Evolutionary conservation across 2,329 filamentous ascomycete genomes (phyloP), one percentile per base, ranked within the genome.

Genomic region (Trichoderma polysporum): DNA sequence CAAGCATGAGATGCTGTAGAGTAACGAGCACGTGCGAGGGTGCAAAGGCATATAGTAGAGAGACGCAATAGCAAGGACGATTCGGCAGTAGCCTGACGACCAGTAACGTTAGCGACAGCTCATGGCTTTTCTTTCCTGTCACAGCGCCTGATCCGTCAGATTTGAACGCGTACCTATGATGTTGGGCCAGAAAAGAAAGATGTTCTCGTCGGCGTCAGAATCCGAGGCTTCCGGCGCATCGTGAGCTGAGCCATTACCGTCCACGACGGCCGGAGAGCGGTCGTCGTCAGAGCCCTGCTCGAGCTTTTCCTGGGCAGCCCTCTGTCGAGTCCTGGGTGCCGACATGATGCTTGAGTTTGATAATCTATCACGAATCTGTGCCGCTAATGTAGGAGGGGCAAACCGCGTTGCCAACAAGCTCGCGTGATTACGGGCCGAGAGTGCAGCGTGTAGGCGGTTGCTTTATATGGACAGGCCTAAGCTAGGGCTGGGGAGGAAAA

Each of bases 11-110:
- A 99, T 83, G 77, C 90, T 94, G 85, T 99, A 99, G 64, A 96
- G 88, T 58, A 94, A 79, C 68, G 92, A 94, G 82, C 94, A 98
- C 41, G 94, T 97, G 74, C 94, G 91, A n/a, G 94, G 94, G 79
- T 99, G 95, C 63, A 98, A 88, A 60, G 95, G 94, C 95, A 99
- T 99, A 84, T 97, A 99, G 83, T 98, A 97, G 71, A 99, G 89
- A 31, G 95, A 97, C 56, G 91, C 92, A 74, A 97, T 83, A 73
- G 94, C 93, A 71, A 94, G 86, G 70, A 94, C 81, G 75, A 95
- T 90, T 74, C 92, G 89, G 67, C 82, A 85, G 79, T 94, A 94
- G 72, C 91, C 91, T 93, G 31, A n/a, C 13, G 54, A 39, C 61
- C 41, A 64, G 57, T 27, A 39, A 15, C 19, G 13, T 57, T 37